phyloP scores from a whole-genome alignment of 2,329 filamentous ascomycete genomes.

The Ophiostoma pallidulum region DNA sequence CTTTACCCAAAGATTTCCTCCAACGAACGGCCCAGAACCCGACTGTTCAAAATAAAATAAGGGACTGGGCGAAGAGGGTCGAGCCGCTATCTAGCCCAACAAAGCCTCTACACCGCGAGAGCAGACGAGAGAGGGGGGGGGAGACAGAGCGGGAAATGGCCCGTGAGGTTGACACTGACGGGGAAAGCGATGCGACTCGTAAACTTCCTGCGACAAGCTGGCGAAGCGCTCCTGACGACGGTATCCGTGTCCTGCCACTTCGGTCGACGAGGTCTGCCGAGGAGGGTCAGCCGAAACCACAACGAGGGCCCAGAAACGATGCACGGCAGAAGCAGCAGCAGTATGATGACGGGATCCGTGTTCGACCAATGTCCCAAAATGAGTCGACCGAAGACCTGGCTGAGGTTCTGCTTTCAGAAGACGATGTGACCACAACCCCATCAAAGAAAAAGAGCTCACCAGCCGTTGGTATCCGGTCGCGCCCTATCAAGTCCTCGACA shows the following conservation, averaged over 20 bases:
- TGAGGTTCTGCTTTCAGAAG: background rate
- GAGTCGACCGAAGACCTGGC: constrained; percentile 2
- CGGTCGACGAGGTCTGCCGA: constrained; percentile 11
- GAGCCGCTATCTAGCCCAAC: constrained; percentile 36
- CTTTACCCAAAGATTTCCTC: constrained; percentile 51
- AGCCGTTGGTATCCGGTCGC: constrained; percentile 23
- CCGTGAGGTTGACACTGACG: background rate
- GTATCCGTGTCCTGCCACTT: constrained; percentile 31
- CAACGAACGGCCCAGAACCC: constrained; percentile 45
- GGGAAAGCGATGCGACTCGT: constrained; percentile 18
- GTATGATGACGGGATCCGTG: constrained; percentile 22
- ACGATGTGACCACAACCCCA: background rate
- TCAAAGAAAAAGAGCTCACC: constrained; percentile 10
- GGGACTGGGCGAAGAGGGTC: constrained; percentile 50
- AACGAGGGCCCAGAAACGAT: background rate
- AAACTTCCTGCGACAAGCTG: constrained; percentile 14
- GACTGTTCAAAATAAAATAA: constrained; percentile 48
- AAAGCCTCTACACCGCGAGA: constrained; percentile 20
- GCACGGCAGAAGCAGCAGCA: background rate
- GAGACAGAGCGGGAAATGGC: too few species aligned
- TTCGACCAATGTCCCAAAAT: constrained; percentile 13
- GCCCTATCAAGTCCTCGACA: constrained; percentile 12
- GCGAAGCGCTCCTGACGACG: constrained; percentile 21
- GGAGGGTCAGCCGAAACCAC: background rate
- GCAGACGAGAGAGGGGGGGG: constrained; percentile 16